phyloP scores from a whole-genome alignment of 2,329 filamentous ascomycete species.

The Lomentospora prolificans region DNA sequence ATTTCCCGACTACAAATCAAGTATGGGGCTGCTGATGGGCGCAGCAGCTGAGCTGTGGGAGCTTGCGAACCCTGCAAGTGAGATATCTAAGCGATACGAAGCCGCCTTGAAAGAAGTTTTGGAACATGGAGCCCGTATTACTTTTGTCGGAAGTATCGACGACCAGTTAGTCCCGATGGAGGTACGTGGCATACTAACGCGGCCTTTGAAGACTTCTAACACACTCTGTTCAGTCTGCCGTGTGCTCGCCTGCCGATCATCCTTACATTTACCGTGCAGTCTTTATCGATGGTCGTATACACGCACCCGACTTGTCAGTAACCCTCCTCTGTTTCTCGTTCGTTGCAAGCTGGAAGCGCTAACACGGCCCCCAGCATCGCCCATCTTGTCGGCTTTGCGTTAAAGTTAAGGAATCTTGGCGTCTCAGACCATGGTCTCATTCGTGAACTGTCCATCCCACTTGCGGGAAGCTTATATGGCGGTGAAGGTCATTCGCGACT shows the following conservation, averaged over 20 bases:
- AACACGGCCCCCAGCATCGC: conserved; percentile 46
- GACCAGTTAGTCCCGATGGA: conserved; percentile 93
- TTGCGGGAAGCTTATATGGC: conserved; percentile 83
- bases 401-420: conserved; percentile 89
- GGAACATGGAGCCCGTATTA: conserved; percentile 69
- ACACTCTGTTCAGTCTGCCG: conserved; percentile 51
- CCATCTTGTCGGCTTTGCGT: conserved; percentile 81
- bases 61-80: conserved; percentile 72
- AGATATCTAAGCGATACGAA: conserved; percentile 74
- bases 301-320: conserved; percentile 75
- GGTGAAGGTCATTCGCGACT: conserved; percentile 90
- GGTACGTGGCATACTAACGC: conserved; percentile 29
- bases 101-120: conserved; percentile 64
- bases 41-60: conserved; percentile 93
- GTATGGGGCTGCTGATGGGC: conserved; percentile 76
- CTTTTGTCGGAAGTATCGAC: conserved; percentile 89
- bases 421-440: conserved; percentile 89
- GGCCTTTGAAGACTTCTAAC: conserved; percentile 14
- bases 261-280: conserved; percentile 94
- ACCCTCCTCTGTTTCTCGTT: background rate
- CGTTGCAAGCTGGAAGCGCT: background rate
- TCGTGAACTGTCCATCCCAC: conserved; percentile 74
- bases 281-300: conserved; percentile 86
- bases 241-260: conserved; percentile 76
- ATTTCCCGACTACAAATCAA: conserved; percentile 83